Evolutionary conservation across 179 eudicot species (phyloP), one percentile per base, ranked within the genome.

Genomic region (Silene vulgaris): DNA sequence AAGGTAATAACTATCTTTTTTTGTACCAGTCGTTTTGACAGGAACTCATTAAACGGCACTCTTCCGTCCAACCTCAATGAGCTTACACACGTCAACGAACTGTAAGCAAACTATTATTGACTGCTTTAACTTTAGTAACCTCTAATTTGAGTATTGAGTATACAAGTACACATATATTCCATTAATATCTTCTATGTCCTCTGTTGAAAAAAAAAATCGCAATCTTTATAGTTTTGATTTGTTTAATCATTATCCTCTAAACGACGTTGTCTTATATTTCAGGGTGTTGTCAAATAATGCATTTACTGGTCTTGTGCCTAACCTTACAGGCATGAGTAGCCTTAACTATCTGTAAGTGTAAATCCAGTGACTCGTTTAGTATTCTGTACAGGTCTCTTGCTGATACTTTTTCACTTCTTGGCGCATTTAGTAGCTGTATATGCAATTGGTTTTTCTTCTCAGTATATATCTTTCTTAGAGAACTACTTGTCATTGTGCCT

Each of bases 11-110:
- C 2, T 0, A 35, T 35, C 40, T 8, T 76, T 52, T 59, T 74
- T 28, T 65, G 50, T 63, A 17, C 59, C 90, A 91, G 96, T 50
- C 95, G 97, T 23, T 85, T 91, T 61, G 97, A 91, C 76, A 83
- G 85, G 79, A 91, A 91, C 73, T 73, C 69, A 37, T 73, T 91
- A 66, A 85, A 23, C 40, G 96, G 91, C 35, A 20, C 80, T 56
- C 85, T 91, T 61, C 97, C 97, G 14, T 29, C 86, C 61, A 86
- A 73, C 75, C 78, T 91, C 77, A 86, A 73, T 87, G 82, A 79
- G 72, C 93, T 91, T 74, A 81, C 84, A 5, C 0, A 20, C 67
- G 81, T 90, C 65, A 74, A 29, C 32, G 90, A 90, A 75, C 78
- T 91, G 97, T 91, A 86, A 87, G 97, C 77, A 79, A 23, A 74